Evolutionary conservation across 805 yeast species (phyloP).

Genomic region (Suhomyces canberraensis): DNA sequence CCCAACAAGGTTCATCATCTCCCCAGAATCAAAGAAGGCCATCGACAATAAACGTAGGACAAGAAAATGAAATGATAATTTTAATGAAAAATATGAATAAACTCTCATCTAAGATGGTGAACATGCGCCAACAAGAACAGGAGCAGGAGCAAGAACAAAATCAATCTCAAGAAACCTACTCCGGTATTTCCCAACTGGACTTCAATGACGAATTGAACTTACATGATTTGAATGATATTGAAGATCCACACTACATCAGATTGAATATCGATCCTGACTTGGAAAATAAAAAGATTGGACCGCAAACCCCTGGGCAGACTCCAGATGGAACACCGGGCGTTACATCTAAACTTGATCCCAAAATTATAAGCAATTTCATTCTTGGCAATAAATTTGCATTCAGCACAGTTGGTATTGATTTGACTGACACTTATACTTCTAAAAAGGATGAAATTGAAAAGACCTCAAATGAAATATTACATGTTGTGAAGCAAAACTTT

Average conservation of each 20-base stretch:
- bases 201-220: conserved; percentile 45
- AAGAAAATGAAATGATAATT: conserved; percentile 63
- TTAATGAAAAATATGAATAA: conserved; percentile 87
- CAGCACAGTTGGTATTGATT: conserved; percentile 17
- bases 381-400: conserved; percentile 13
- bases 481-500: conserved; percentile 50
- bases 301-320: conserved; percentile 18
- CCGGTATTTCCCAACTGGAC: background rate
- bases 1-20: conserved; percentile 4
- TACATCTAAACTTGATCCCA: conserved; percentile 19
- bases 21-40: background rate
- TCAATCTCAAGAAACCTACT: conserved; percentile 7
- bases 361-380: conserved; percentile 16
- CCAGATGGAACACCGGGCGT: conserved; percentile 25
- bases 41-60: conserved; percentile 7
- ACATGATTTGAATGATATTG: conserved; percentile 48
- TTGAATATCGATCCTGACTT: conserved; percentile 33
- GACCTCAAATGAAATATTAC: conserved; percentile 43
- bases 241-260: conserved; percentile 51
- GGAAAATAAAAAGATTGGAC: conserved; percentile 12
- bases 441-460: conserved; percentile 37
- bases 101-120: conserved; percentile 77
- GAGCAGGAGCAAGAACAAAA: conserved; percentile 30
- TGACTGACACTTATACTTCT: conserved; percentile 27
- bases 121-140: conserved; percentile 25